Evolutionary conservation across 108 stramenopile species (phyloP), one percentile per base, ranked within the genome.

Genomic region (Pseudonitzschia pungens): DNA sequence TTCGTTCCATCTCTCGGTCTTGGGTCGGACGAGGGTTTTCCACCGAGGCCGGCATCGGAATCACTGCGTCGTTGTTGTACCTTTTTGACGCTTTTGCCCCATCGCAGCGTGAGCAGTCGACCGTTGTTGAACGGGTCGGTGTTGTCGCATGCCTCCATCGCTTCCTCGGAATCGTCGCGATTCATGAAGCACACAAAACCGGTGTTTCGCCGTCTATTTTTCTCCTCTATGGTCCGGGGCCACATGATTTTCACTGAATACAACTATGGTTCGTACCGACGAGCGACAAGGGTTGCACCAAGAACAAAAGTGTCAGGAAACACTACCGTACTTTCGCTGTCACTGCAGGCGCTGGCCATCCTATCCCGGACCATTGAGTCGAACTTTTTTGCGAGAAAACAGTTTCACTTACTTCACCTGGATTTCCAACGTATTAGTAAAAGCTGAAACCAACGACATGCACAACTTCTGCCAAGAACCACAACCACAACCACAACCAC

Each of bases 191-290:
- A 94, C 11, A 97, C 95, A 71, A 97, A 97, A 11, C 77, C 77
- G 4, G 93, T 92, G 68, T 91, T 90, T 10, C 95, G 78, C 65
- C 92, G 86, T 33, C 96, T 85, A 4, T 77, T 72, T 33, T 89
- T 51, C 73, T 97, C 96, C 68, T 93, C 92, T 40, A 80, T 77
- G 2, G 95, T 94, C 27, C 96, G 77, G 4, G 96, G 95, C 94
- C 94, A 97, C 96, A 97, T 97, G 69, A 97, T 94, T 72, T 96
- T 96, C 62, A 96, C 85, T 41, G 88, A 89, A 83, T 94, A 92
- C 48, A 96, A 74, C 36, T 36, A 36, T 6, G 4, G 36, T 36
- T 2, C 36, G 36, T 36, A 36, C 6, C 36, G 6, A 36, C 36
- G 6, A 36, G 4, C 36, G 36, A 36, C 36, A 36, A 36, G n/a